Evolutionary conservation across 768 basidiomycete species (phyloP).

Genomic region (Tephrocybe sp.): DNA sequence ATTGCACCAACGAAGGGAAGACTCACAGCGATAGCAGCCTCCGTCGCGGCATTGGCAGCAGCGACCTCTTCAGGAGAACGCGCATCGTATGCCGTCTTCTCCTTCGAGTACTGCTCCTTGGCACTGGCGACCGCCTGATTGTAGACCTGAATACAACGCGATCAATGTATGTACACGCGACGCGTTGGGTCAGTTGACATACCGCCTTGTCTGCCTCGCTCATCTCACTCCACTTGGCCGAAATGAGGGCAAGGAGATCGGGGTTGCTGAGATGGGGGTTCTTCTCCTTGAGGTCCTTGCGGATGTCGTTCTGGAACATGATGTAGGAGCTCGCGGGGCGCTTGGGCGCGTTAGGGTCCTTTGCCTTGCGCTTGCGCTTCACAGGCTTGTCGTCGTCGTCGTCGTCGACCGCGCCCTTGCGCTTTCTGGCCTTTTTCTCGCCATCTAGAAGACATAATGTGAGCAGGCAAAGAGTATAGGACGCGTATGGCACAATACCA

Average conservation of each 20-base stretch:
- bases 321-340: slow-evolving; percentile 92
- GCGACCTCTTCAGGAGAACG: slow-evolving; percentile 48
- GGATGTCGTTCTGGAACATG: slow-evolving; percentile 90
- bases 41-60: slow-evolving; percentile 43
- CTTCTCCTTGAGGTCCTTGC: slow-evolving; percentile 65
- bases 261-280: slow-evolving; percentile 66
- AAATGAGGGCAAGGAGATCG: slow-evolving; percentile 72
- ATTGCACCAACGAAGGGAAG: not conserved
- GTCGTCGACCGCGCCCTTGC: slow-evolving; percentile 45
- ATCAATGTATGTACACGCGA: slow-evolving; percentile 7
- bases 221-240: slow-evolving; percentile 74
- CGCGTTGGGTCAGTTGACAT: slow-evolving; percentile 29
- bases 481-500: slow-evolving; percentile 8
- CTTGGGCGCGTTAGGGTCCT: slow-evolving; percentile 94
- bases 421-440: slow-evolving; percentile 43
- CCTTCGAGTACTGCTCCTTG: slow-evolving; percentile 63
- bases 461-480: slow-evolving; percentile 16
- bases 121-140: slow-evolving; percentile 50
- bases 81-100: slow-evolving; percentile 67
- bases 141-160: slow-evolving; percentile 45
- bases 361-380: slow-evolving; percentile 70
- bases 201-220: slow-evolving; percentile 73
- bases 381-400: slow-evolving; percentile 41
- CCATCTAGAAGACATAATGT: slow-evolving; percentile 19
- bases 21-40: slow-evolving; percentile 39